Evolutionary conservation across 441 rosid genomes (phyloP), one percentile per base, ranked within the genome.

Genomic region (Arabidopsis hybrid): DNA sequence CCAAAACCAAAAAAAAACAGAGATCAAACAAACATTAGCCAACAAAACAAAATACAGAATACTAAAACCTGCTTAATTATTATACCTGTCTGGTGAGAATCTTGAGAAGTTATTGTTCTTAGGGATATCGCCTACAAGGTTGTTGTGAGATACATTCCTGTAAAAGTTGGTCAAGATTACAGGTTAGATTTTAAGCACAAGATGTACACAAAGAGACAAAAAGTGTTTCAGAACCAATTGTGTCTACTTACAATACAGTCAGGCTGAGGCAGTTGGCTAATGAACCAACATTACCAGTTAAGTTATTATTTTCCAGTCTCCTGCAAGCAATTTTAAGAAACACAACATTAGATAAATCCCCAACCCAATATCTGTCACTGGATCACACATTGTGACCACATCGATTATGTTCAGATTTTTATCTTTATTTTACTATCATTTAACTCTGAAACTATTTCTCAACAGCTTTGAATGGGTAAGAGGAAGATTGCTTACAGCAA

Each of bases 101-200:
- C 93, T 88, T 46, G 97, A 77, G 72, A 91, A 91, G 84, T 93
- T 90, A 78, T 89, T 88, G 78, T 82, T 81, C 50, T 84, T 84
- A 53, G 99, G 94, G 75, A 93, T 83, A 60, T 86, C 84, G 31
- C 99, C 98, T 4, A 63, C 91, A 38, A 96, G 83, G 82, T 87
- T 75, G 83, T 96, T 96, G 72, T 88, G 85, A 21, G 98, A 95
- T 36, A 95, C 89, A 75, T 95, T 93, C 77, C 98, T 95, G 81
- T 81, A 81, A 0, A 17, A 10, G n/a, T 61, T 53, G 38, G 50
- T 38, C 31, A 26, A 60, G 47, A 65, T 26, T 67, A 17, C 45
- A n/a, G 46, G 55, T 56, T 16, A 61, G n/a, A 60, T 59, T 59
- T n/a, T 60, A 68, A 40, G 61, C 62, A 58, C 58, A 47, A 32